Evolutionary conservation across 257 asterid genomes (phyloP), one percentile per base, ranked within the genome.

Genomic region (Capsicum rhomboideum): DNA sequence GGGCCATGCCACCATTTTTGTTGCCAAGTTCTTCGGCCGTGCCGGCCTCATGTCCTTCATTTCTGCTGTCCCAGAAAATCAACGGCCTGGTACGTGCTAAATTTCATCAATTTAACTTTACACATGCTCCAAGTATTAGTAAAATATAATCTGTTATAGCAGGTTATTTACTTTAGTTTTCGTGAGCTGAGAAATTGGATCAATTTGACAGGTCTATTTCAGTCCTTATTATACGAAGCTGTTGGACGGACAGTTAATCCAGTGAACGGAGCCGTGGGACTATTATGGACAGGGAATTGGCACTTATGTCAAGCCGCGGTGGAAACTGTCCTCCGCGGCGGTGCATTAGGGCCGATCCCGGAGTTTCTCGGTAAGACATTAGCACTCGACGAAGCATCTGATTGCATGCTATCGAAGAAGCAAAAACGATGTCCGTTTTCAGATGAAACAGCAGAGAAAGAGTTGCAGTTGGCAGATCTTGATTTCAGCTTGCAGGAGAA

Each of bases 21-120:
- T 92, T 0, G 94, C 93, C 86, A 92, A 91, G 78, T 92, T 92
- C 88, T 92, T 90, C 82, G 96, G 96, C 88, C 96, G 96, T 56
- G 91, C 96, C 71, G 94, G 91, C 34, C 93, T 92, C 86, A 86
- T 89, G 93, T 88, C 91, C 85, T 91, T 92, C 86, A 89, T 92
- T 88, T 88, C 93, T 81, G 89, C 91, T 75, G 94, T 91, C n/a
- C 90, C 94, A 11, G 87, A 87, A 64, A 61, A 63, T 56, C 90
- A 91, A 64, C 46, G 94, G 8, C 91, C 96, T 21, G 91, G 96
- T 92, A 42, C 29, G 8, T 37, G 6, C 14, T 17, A n/a, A 59
- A 28, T 54, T 59, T 16, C 2, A 1, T n/a, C 9, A 0, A 16
- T 26, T 37, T n/a, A 37, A 8, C 16, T 31, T 74, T n/a, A n/a